phyloP scores from a whole-genome alignment of 768 basidiomycete species.

The Flagelloscypha sp. region DNA sequence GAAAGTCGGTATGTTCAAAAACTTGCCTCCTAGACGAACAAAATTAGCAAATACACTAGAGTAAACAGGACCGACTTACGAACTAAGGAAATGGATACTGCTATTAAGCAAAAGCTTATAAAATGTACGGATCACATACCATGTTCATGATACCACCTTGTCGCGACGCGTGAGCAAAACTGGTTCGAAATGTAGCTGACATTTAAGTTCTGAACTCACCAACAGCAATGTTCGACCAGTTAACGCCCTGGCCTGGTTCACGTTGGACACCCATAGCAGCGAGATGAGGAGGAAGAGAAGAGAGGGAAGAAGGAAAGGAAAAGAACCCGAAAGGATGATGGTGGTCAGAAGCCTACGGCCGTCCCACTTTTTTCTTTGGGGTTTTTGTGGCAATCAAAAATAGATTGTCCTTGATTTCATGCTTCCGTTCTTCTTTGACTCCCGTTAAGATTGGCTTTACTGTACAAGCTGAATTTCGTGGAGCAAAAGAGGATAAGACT shows the following conservation, averaged over 20 bases:
- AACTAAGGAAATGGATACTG: slow-evolving; percentile 18
- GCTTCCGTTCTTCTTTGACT: no score
- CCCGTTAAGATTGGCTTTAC: no score
- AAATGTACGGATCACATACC: slow-evolving; percentile 39
- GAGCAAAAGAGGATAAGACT: no score
- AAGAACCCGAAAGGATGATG: slow-evolving; percentile 12
- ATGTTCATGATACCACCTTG: slow-evolving; percentile 97
- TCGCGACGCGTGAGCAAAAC: slow-evolving; percentile 11
- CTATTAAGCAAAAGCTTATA: slow-evolving; percentile 5
- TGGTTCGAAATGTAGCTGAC: slow-evolving; percentile 14
- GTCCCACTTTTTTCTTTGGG: slow-evolving; percentile 6
- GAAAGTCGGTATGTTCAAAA: slow-evolving; percentile 6
- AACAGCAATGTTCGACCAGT: slow-evolving; percentile 93
- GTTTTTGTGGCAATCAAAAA: not conserved
- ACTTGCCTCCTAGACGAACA: slow-evolving; percentile 77
- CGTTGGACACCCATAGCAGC: slow-evolving; percentile 67
- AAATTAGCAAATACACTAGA: slow-evolving; percentile 10
- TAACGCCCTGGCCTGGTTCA: slow-evolving; percentile 85
- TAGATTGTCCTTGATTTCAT: no score
- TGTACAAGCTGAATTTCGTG: no score
- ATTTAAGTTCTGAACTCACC: slow-evolving; percentile 42
- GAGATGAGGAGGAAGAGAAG: slow-evolving; percentile 13
- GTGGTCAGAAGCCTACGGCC: no score
- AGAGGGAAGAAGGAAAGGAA: slow-evolving; percentile 16
- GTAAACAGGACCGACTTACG: slow-evolving; percentile 18